phyloP scores from a whole-genome alignment of 805 yeast genomes.

The Ogataea chonburiensis region DNA sequence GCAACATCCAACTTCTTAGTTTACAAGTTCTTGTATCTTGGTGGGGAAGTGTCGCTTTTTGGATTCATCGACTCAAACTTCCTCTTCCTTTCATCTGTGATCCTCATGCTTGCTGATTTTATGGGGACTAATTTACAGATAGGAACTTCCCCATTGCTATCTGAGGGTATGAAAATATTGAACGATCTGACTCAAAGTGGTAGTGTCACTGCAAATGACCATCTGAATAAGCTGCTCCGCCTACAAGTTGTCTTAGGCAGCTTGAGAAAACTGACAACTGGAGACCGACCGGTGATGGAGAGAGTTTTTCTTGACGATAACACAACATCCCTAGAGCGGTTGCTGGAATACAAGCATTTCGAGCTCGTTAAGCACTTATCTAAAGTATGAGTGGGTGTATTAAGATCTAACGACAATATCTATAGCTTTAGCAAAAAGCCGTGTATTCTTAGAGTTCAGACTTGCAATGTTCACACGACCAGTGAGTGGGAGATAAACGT shows the following conservation, averaged over 20 bases:
- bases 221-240: slow-evolving; percentile 3
- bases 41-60: slow-evolving; percentile 7
- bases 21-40: slow-evolving; percentile 2
- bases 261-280: background rate
- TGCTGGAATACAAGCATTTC: too few species aligned
- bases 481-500: slow-evolving; percentile 38
- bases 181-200: slow-evolving; percentile 13
- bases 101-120: slow-evolving; percentile 3
- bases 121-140: background rate
- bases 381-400: too few species aligned
- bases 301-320: background rate
- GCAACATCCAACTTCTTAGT: slow-evolving; percentile 8
- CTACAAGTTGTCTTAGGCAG: slow-evolving; percentile 1
- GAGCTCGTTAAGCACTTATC: too few species aligned
- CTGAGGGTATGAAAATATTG: slow-evolving; percentile 3
- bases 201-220: slow-evolving; percentile 11
- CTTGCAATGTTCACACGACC: slow-evolving; percentile 49
- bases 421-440: slow-evolving; percentile 36
- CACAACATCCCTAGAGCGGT: too few species aligned
- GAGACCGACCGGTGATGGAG: background rate
- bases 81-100: slow-evolving; percentile 8
- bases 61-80: slow-evolving; percentile 13
- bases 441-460: slow-evolving; percentile 40
- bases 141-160: background rate
- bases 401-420: slow-evolving; percentile 21